Conservation (phyloP, 345 rosid genomes). For the Hirschfeldia incana region DNA sequence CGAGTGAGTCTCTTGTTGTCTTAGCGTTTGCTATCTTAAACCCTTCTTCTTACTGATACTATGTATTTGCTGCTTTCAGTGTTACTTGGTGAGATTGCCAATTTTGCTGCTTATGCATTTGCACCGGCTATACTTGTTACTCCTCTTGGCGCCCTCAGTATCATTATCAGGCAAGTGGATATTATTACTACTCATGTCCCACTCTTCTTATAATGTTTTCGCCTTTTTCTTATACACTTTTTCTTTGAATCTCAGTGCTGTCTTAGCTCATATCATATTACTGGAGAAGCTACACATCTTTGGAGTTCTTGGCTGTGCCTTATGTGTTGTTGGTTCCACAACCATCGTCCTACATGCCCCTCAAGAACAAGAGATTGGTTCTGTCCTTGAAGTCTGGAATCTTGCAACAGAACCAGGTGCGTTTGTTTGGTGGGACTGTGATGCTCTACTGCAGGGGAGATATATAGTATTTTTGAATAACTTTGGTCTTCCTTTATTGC, state of each 20-base stretch:
- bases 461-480: too few species aligned
- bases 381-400: slow-evolving; percentile 90
- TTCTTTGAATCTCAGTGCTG: slow-evolving; percentile 67
- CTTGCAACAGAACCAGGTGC: slow-evolving; percentile 99
- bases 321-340: slow-evolving; percentile 95
- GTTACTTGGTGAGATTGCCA: slow-evolving; percentile 95
- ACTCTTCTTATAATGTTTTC: neutral
- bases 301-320: slow-evolving; percentile 92
- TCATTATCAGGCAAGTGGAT: slow-evolving; percentile 72
- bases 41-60: neutral
- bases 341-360: slow-evolving; percentile 97
- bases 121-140: slow-evolving; percentile 95
- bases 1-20: slow-evolving; percentile 62
- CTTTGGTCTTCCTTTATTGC: too few species aligned
- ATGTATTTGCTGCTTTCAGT: slow-evolving; percentile 45
- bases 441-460: neutral
- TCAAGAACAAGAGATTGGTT: slow-evolving; percentile 82
- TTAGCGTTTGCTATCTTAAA: neutral
- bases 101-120: slow-evolving; percentile 98
- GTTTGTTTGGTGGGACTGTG: slow-evolving; percentile 10
- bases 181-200: neutral
- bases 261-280: slow-evolving; percentile 83
- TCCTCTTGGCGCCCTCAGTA: slow-evolving; percentile 95
- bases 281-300: slow-evolving; percentile 77
- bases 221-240: neutral